Conservation (phyloP, 345 rosid species). For the Salix udensis region DNA sequence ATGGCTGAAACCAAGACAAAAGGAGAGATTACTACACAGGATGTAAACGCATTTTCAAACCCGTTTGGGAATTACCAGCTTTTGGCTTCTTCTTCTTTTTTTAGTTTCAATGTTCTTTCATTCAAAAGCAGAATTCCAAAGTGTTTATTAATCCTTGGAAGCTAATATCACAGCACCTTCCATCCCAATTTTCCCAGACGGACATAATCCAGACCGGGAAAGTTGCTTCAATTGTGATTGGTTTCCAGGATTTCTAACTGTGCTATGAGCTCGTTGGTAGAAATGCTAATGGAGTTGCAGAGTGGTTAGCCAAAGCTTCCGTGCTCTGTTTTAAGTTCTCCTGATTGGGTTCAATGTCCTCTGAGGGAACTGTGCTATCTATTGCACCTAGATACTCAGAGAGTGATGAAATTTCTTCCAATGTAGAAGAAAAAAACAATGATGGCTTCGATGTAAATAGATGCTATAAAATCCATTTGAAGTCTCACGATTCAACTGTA, state of each 20-base stretch:
- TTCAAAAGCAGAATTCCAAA: too few relatives aligned
- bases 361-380: background rate
- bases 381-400: background rate
- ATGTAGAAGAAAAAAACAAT: background rate
- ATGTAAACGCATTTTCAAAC: background rate
- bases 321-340: background rate
- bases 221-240: background rate
- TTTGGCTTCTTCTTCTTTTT: too few relatives aligned
- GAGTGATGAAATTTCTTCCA: background rate
- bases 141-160: too few relatives aligned
- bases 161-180: too few relatives aligned
- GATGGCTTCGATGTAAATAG: background rate
- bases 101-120: too few relatives aligned
- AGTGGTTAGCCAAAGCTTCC: background rate
- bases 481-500: background rate
- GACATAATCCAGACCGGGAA: background rate
- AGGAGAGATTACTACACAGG: background rate
- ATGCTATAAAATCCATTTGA: background rate
- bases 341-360: background rate
- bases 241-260: background rate
- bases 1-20: slow-evolving; percentile 24
- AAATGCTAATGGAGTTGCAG: background rate
- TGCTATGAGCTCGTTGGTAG: background rate
- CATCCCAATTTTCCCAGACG: too few relatives aligned
- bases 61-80: too few relatives aligned